Evolutionary conservation across 179 eudicot genomes (phyloP), one percentile per base, ranked within the genome.

Genomic region (Silene coronaria): DNA sequence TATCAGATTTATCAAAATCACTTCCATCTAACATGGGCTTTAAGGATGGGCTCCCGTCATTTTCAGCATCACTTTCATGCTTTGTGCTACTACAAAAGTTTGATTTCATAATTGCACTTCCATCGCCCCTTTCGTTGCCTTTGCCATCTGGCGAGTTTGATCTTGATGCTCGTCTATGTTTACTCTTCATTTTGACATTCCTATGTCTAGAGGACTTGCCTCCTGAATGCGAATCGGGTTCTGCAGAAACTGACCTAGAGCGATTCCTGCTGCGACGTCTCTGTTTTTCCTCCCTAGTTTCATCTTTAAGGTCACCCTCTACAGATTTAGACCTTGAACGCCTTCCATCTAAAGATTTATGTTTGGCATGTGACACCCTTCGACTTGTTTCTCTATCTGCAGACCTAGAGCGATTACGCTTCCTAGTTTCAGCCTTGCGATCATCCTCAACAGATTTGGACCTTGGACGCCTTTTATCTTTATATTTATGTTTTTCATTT

Each of bases 211-310:
- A 84, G 64, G 78, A 78, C 80, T 80, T 86, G 27, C 81, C 82
- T 71, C 84, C 82, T 78, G 79, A 85, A 72, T 61, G 84, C 19
- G 74, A 78, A 76, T 88, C 84, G 74, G 30, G 85, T 34, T 89
- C 96, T 27, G 81, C 74, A 77, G 98, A 89, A 68, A 82, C 77
- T 36, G 97, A 93, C 75, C 93, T 87, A 34, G 92, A 90, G 36
- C 87, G 86, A 80, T 88, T 89, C 84, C 87, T 84, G 17, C 84
- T 87, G 51, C 62, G 86, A 72, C 80, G 77, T 51, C 83, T 88
- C n/a, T 84, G 84, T 71, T 82, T 87, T 59, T 80, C 90, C 74
- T 82, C 86, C 73, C 79, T 82, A 78, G 80, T 81, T 67, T 83
- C 81, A 51, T 82, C 84, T 67, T 67, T 57, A 72, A 27, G 78